Evolutionary conservation across 257 asterid species (phyloP).

Genomic region (Haberlea rhodopensis): DNA sequence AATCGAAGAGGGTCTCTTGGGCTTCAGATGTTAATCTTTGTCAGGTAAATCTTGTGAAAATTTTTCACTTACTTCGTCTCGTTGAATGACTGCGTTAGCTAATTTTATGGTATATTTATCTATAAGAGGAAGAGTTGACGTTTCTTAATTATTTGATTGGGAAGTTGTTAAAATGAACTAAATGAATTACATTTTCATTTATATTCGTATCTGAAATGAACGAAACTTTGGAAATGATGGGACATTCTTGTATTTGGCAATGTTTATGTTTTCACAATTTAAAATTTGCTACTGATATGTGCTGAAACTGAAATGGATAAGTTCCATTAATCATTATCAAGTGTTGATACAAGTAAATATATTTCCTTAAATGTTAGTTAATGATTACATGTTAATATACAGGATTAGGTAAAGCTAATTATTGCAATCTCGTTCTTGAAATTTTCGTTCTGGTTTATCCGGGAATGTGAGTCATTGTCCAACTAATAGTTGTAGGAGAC

Average conservation of each 20-base stretch:
- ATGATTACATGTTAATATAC: not conserved
- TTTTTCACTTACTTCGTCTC: constrained; percentile 23
- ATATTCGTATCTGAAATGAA: not conserved
- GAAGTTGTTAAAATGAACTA: not conserved
- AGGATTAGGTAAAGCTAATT: not conserved
- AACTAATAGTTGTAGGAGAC: too few species aligned
- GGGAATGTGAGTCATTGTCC: too few species aligned
- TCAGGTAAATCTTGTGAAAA: constrained; percentile 66
- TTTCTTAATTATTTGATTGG: not conserved
- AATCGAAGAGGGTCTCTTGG: constrained; percentile 86
- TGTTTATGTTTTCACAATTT: not conserved
- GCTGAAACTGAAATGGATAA: not conserved
- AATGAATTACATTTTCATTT: not conserved
- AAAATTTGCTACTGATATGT: not conserved
- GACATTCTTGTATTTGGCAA: constrained; percentile 10
- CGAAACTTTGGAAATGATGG: not conserved
- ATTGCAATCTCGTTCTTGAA: constrained; percentile 1
- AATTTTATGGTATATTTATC: not conserved
- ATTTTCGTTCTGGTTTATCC: too few species aligned
- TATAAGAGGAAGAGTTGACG: not conserved
- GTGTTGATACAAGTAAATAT: not conserved
- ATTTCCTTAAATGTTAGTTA: constrained; percentile 8
- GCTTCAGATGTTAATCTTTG: constrained; percentile 90
- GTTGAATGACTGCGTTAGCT: constrained; percentile 7
- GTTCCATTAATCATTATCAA: not conserved